Evolutionary conservation across 2,329 filamentous ascomycete species (phyloP), one percentile per base, ranked within the genome.

Genomic region (Trichoderma guizhouense): DNA sequence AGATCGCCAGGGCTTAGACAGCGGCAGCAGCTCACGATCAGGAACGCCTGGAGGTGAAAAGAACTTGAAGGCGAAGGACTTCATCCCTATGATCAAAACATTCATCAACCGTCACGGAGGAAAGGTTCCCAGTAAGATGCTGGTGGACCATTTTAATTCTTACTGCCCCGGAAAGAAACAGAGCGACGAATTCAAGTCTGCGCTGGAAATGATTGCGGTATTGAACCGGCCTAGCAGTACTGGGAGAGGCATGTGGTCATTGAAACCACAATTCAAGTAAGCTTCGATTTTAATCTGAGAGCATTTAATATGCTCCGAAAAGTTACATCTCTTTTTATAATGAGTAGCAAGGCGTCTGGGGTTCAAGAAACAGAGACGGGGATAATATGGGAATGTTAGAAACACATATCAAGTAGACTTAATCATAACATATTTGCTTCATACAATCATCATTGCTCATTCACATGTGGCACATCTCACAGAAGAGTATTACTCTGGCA

Each of bases 71-170:
- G 86, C 86, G 0, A 88, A 86, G 72, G 90, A 93, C 72, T 93
- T 93, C 76, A 85, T 89, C 75, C 85, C 84, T 63, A 85, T 93
- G 84, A 97, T 98, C 71, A 90, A 91, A 51, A 88, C 91, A 55
- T 98, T 94, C 76, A 90, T 98, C 74, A 86, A 87, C 58, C 86
- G 89, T 28, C 94, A 97, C 71, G 92, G 93, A 11, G 94, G 94
- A 4, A 87, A 89, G 39, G 93, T 93, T 7, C 90, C 93, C 6
- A 95, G 92, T 55, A 94, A 97, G 83, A 91, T 94, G 85, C 82
- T 98, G 58, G 92, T 97, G 28, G 93, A 97, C 77, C 94, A 97
- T 78, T 98, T 98, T 81, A 93, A 95, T 80, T 89, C 89, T 15
- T 92, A 90, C 77, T 97, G 94, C 78, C 81, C 81, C 0, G 79